Percentiles rank a stretch among this genome's conserved stretches.
Evolutionary conservation across 495 filamentous ascomycete species (phyloP).

Genomic region (Chaetomium cochliodes): DNA sequence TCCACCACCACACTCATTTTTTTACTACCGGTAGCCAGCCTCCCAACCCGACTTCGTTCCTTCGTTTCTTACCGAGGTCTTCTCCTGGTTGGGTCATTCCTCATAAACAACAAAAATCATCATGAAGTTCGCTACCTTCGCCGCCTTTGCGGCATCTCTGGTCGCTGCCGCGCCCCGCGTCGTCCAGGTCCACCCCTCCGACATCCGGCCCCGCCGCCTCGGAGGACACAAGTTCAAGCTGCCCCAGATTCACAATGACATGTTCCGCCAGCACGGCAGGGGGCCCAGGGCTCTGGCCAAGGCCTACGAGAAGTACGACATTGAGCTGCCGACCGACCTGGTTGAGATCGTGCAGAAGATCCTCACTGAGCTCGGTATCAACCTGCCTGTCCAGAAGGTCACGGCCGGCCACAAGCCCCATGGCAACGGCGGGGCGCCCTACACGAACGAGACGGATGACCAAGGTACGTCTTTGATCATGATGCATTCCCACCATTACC

Average conservation of each 20-base stretch:
- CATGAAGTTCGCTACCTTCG: constrained; percentile 32
- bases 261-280: constrained; percentile 37
- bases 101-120: not conserved
- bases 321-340: constrained; percentile 37
- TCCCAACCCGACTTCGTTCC: not conserved
- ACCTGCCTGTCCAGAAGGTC: constrained; percentile 14
- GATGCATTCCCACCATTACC: not conserved
- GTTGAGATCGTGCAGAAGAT: constrained; percentile 32
- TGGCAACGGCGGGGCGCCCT: constrained; percentile 12
- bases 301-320: constrained; percentile 44
- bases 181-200: constrained; percentile 23
- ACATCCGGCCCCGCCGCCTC: constrained; percentile 36
- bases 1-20: not conserved
- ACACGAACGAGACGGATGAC: constrained; percentile 21
- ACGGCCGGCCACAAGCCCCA: constrained; percentile 22
- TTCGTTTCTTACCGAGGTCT: not conserved
- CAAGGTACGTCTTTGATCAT: constrained; percentile 20
- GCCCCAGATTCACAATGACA: constrained; percentile 42
- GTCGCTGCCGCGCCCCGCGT: constrained; percentile 29
- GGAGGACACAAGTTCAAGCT: constrained; percentile 46
- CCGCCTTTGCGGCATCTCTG: constrained; percentile 32
- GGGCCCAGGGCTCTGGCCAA: constrained; percentile 45
- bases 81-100: not conserved
- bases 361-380: constrained; percentile 36
- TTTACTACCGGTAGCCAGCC: not conserved